Evolutionary conservation across 2,329 filamentous ascomycete genomes (phyloP).

Genomic region (Chrysosporium keratinophilum): DNA sequence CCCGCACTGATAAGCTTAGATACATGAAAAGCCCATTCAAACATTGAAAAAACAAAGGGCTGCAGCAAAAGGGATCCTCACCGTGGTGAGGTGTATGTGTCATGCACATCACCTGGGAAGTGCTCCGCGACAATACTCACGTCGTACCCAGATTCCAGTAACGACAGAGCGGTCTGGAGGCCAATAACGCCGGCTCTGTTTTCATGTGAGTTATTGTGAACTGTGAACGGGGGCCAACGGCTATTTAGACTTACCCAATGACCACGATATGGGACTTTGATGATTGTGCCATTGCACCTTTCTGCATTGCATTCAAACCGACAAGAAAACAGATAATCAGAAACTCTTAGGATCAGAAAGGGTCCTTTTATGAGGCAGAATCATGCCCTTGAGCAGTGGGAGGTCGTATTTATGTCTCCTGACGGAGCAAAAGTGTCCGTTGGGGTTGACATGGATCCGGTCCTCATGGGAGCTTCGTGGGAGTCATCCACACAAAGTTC

Average conservation of each 20-base stretch:
- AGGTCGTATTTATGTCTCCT: neutral
- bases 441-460: neutral
- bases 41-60: neutral
- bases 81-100: constrained; percentile 38
- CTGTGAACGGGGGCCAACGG: neutral
- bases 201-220: neutral
- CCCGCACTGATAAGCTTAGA: constrained; percentile 34
- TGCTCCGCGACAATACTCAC: constrained; percentile 38
- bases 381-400: neutral
- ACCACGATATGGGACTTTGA: neutral
- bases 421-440: neutral
- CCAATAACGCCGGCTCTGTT: constrained; percentile 39
- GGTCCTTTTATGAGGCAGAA: neutral
- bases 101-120: constrained; percentile 34
- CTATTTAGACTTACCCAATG: neutral
- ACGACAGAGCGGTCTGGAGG: constrained; percentile 37
- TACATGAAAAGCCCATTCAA: constrained; percentile 16
- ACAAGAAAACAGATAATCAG: too few relatives aligned
- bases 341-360: neutral
- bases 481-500: too few relatives aligned
- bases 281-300: neutral
- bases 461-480: too few relatives aligned
- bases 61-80: constrained; percentile 17
- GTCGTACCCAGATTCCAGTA: constrained; percentile 33
- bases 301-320: neutral